Percentiles rank a stretch among this genome's conserved stretches.
Conservation (phyloP, 179 eudicot species). For the Corrigiola litoralis region DNA sequence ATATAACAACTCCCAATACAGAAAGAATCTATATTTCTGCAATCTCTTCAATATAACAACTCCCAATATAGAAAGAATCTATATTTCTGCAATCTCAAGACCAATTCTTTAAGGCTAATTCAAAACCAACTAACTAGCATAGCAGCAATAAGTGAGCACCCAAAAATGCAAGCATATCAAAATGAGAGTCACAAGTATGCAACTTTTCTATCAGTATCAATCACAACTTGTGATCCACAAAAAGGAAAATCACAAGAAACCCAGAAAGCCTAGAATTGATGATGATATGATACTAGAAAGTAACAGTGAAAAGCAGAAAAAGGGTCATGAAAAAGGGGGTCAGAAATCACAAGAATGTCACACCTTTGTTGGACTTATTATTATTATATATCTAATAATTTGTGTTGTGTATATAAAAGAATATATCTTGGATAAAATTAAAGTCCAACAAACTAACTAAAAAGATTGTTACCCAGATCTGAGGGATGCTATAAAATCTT, state of each 20-base stretch:
- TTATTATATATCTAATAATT: neutral
- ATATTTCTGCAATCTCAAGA: too few species aligned
- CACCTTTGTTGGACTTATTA: neutral
- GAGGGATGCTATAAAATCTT: slow-evolving; percentile 22
- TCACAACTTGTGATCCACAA: slow-evolving; percentile 23
- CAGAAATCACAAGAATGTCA: slow-evolving; percentile 35
- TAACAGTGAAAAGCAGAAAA: slow-evolving; percentile 5
- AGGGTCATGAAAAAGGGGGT: slow-evolving; percentile 22
- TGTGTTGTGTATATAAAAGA: neutral
- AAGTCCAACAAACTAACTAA: slow-evolving; percentile 3
- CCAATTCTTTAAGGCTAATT: too few species aligned
- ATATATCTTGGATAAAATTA: neutral
- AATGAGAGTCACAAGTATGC: slow-evolving; percentile 16
- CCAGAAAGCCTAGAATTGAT: slow-evolving; percentile 17
- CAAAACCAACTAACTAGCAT: neutral
- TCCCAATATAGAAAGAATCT: too few species aligned
- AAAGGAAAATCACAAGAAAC: slow-evolving; percentile 12
- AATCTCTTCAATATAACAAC: too few species aligned
- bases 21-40: too few species aligned
- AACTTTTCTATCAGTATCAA: neutral
- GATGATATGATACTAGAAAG: neutral
- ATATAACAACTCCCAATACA: too few species aligned
- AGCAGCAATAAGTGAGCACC: slow-evolving; percentile 16
- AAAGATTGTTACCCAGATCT: slow-evolving; percentile 39
- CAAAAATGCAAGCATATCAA: slow-evolving; percentile 11